Percentiles rank a stretch among this genome's conserved stretches.
Conservation (phyloP, 2,329 filamentous ascomycete species). For the Cercospora zeina region DNA sequence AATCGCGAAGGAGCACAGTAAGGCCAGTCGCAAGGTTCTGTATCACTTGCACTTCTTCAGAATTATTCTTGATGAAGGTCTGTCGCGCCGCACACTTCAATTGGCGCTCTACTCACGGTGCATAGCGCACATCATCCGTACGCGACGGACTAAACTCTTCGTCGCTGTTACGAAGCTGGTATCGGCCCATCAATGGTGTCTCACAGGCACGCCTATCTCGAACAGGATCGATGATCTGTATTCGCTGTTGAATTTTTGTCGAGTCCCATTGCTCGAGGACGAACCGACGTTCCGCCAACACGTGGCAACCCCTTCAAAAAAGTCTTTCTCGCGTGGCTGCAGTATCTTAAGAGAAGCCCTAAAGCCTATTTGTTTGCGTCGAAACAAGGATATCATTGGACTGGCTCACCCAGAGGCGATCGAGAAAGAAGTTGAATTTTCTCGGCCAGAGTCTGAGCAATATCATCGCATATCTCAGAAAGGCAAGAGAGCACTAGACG, state of each 20-base stretch:
- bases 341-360: background rate
- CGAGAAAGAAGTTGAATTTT: background rate
- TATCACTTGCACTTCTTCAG: background rate
- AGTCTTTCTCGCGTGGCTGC: background rate
- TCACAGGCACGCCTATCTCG: background rate
- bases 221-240: background rate
- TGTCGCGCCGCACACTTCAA: background rate
- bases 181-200: background rate
- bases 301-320: background rate
- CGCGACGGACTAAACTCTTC: background rate
- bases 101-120: no score
- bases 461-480: background rate
- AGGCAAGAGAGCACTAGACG: background rate
- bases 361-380: background rate
- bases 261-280: background rate
- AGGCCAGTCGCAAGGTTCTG: background rate
- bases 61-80: background rate
- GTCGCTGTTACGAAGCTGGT: background rate
- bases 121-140: background rate
- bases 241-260: background rate
- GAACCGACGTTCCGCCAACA: background rate
- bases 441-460: background rate
- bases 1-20: background rate
- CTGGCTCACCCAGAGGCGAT: background rate
- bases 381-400: background rate